Base-by-base conservation (phyloP, 345 rosid species). In the Citrus reticulata region DNA sequence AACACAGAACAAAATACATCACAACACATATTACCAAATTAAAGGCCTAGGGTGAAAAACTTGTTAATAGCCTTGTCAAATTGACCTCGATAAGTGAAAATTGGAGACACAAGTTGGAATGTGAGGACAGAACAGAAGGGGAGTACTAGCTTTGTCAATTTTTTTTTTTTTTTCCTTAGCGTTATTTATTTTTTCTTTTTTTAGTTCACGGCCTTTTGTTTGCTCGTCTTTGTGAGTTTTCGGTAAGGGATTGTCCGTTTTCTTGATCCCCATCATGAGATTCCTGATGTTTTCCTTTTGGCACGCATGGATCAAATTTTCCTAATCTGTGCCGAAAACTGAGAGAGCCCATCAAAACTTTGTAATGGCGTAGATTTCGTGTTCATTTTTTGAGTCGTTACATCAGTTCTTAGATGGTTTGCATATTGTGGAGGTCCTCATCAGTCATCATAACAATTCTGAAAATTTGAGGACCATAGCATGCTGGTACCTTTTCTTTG, bases 31-130 rank as follows among this genome's bases (percentile, higher is more conserved):
- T 37, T 37, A 37, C 9, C 9, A 7, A 37, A 37, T 37, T 37
- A 37, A 37, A 37, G 40, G 40, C 40, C 40, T 7, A 37, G 40
- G 9, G 40, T 37, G 9, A 37, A 37, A 7, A 37, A 1, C 40
- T 37, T 37, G 40, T 37, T 37, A 37, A 37, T 37, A 37, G 40
- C 40, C 40, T 37, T 37, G 88, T 66, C 81, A 73, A 98, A 95
- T 78, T 88, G 87, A 7, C 98, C 98, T 13, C 84, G 90, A 80
- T 90, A 88, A 0, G 97, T 89, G 42, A 92, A 11, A 20, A 88
- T 76, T 2, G 98, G 98, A 14, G 95, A 7, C 91, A 17, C 92
- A 34, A 68, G 92, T 72, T 95, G 97, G 80, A 91, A 93, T 20
- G 88, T 74, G 55, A 93, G 89, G 46, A 92, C 94, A 0, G 89